Evolutionary conservation across 1,284 basidiomycete species (phyloP), one percentile per base, ranked within the genome.

Genomic region (Exobasidium cylindrosporum): DNA sequence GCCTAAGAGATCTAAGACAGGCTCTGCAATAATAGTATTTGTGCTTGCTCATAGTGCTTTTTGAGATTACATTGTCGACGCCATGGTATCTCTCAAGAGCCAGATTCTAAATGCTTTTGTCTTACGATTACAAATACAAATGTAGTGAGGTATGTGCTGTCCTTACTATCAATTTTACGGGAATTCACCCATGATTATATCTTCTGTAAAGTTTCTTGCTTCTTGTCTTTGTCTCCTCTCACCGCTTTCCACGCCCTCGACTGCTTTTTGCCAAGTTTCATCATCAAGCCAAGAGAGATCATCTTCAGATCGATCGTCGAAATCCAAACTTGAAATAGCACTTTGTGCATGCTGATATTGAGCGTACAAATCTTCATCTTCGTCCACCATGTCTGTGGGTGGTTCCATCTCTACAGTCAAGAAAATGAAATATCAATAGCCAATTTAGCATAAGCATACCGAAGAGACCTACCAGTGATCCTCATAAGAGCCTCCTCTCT

Each of bases 371-470:
- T 52, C 49, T 30, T 29, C 23, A 24, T 60, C 58, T 44, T 60
- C 58, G 40, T 60, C 58, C 11, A 60, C 23, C 29, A 60, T 54
- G 29, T 60, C 58, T 28, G 53, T 11, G 17, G 58, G 58, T 28
- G 58, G 58, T 30, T 60, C 58, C 21, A 50, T 50, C 26, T 21
- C 4, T 50, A 40, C 35, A 40, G 17, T 17, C 7, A 40, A 17
- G 35, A 17, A 40, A 40, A 40, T 10, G 17, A 10, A 10, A 40
- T 7, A 40, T 40, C 35, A 40, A 17, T 40, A 17, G 10, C 35
- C 35, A 40, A 40, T 43, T 43, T 44, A 14, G 28, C 50, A 3
- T 3, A 28, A 3, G 3, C 50, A 17, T 3, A 3, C 11, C 11
- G 31, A 32, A 24, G 29, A 26, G 29, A 40, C 17, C 17, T 17